A percentile compares a stretch with the other conserved stretches of the same genome.
Conservation (phyloP, 495 filamentous ascomycete species). For the Trichoderma orchidacearum region DNA sequence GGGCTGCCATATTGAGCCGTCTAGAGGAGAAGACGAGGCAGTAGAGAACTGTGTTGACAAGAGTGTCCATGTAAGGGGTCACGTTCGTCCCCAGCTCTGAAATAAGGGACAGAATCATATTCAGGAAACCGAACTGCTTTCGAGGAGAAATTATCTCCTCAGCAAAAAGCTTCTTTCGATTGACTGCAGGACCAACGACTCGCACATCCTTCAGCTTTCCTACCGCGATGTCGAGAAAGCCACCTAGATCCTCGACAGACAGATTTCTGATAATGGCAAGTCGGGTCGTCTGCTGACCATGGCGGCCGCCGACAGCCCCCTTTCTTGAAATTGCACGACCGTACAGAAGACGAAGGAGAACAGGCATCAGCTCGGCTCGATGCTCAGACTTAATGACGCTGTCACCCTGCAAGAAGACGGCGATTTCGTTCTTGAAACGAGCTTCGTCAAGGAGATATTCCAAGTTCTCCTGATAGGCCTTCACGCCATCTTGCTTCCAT, state of each 20-base stretch:
- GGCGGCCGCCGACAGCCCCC: slow-evolving; percentile 46
- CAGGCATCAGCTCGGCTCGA: slow-evolving; percentile 56
- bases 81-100: slow-evolving; percentile 63
- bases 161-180: slow-evolving; percentile 35
- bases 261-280: slow-evolving; percentile 37
- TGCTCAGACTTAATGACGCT: slow-evolving; percentile 64
- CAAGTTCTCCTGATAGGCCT: slow-evolving; percentile 73
- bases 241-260: slow-evolving; percentile 46
- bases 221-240: slow-evolving; percentile 74
- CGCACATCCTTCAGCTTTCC: slow-evolving; percentile 48
- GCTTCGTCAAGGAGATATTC: slow-evolving; percentile 83
- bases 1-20: slow-evolving; percentile 25
- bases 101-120: slow-evolving; percentile 83
- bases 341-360: slow-evolving; percentile 79
- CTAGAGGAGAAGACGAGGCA: slow-evolving; percentile 63
- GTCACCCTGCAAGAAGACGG: slow-evolving; percentile 73
- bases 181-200: slow-evolving; percentile 34
- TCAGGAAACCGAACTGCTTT: slow-evolving; percentile 76
- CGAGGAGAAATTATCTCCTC: slow-evolving; percentile 44
- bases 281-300: slow-evolving; percentile 51
- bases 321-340: slow-evolving; percentile 76
- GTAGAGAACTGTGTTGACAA: slow-evolving; percentile 65
- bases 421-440: slow-evolving; percentile 80
- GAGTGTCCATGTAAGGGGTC: slow-evolving; percentile 39
- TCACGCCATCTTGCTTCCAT: slow-evolving; percentile 69